Evolutionary conservation across 1,284 basidiomycete species (phyloP).

Genomic region (Rhodotorula sp.): DNA sequence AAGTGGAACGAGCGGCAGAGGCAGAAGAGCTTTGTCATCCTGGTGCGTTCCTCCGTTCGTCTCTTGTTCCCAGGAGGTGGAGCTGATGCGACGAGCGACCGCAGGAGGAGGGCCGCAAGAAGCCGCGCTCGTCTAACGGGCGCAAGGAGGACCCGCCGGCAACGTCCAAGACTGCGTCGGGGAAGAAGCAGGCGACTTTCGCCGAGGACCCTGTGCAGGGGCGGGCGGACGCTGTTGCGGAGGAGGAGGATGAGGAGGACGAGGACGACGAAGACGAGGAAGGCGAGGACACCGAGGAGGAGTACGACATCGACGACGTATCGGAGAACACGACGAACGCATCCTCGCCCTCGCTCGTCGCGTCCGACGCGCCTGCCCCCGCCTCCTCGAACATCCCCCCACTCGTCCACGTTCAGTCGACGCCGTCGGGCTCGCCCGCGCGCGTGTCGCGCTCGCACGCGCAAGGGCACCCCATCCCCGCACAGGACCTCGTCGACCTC

Average conservation of each 20-base stretch:
- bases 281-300: conserved; percentile 25
- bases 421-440: conserved; percentile 65
- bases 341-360: conserved; percentile 11
- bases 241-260: conserved; percentile 12
- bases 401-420: conserved; percentile 1
- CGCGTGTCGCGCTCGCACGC: conserved; percentile 10
- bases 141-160: not conserved
- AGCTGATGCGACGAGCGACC: no score
- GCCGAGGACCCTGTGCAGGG: conserved; percentile 5
- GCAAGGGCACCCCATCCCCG: not conserved
- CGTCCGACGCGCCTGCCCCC: conserved; percentile 13
- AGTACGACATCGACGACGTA: conserved; percentile 40
- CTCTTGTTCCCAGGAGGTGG: conserved; percentile 26
- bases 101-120: conserved; percentile 36
- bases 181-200: conserved; percentile 21
- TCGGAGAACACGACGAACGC: conserved; percentile 25
- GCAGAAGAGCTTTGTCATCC: conserved; percentile 96
- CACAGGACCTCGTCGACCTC: not conserved
- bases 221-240: not conserved
- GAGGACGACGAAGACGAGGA: conserved; percentile 35
- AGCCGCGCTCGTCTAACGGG: conserved; percentile 5
- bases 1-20: conserved; percentile 96
- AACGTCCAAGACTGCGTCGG: not conserved
- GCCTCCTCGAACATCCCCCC: not conserved
- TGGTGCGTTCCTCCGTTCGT: conserved; percentile 56